Evolutionary conservation across 1,284 basidiomycete genomes (phyloP).

Genomic region (Flammula alnicola): DNA sequence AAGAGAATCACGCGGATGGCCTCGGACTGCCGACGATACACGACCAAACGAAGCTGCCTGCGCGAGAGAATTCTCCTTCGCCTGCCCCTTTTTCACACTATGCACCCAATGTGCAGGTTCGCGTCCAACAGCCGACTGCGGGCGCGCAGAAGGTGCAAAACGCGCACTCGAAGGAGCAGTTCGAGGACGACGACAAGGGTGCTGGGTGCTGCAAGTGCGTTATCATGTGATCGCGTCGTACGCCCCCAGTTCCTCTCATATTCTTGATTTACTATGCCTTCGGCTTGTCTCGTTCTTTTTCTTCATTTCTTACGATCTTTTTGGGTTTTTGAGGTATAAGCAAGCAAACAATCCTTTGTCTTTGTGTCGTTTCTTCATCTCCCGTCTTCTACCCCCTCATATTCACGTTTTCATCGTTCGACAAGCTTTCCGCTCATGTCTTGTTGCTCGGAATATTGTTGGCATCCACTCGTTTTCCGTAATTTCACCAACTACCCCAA

Average conservation of each 20-base stretch:
- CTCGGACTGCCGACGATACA: conserved; percentile 29
- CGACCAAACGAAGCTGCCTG: conserved; percentile 37
- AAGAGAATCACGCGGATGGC: conserved; percentile 27
- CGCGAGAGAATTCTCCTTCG: conserved; percentile 43
- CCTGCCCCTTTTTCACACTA: conserved; percentile 67
- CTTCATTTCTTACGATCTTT: conserved; percentile 10
- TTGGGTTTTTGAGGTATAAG: conserved; percentile 19
- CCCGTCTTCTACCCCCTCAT: conserved; percentile 1
- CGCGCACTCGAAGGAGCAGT: conserved; percentile 4
- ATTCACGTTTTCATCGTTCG: conserved; percentile 11
- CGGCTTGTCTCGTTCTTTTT: background rate
- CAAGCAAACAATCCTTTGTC: background rate
- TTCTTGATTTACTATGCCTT: conserved; percentile 2
- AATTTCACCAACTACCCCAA: background rate
- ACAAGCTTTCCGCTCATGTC: background rate
- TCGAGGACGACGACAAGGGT: conserved; percentile 45
- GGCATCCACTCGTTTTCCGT: conserved; percentile 17
- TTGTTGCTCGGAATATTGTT: conserved; percentile 16
- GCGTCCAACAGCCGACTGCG: conserved; percentile 3
- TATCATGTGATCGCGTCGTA: conserved; percentile 63
- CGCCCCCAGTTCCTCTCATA: too few relatives aligned
- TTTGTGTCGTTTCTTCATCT: conserved; percentile 2
- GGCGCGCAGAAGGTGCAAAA: conserved; percentile 20
- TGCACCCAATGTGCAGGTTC: conserved; percentile 24
- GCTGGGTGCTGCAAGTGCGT: conserved; percentile 65